Base-by-base conservation (phyloP, 2,329 filamentous ascomycete species). In the Penicillium sp. region DNA sequence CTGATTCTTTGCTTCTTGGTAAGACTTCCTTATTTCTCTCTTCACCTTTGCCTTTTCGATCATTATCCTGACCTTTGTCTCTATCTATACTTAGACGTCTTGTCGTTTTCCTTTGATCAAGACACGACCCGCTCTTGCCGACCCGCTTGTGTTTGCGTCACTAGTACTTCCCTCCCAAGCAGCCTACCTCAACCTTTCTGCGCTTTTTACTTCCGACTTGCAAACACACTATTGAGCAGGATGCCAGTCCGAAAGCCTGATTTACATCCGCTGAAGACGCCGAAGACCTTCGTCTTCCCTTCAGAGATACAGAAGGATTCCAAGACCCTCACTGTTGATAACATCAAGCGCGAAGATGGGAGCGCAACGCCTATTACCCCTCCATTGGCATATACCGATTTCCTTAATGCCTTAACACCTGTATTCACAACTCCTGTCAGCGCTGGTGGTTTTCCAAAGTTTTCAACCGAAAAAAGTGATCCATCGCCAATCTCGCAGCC, bases 301-400 rank as follows among this genome's bases (percentile, higher is more conserved):
- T 79, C 76, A 6, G 75, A 78, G 56, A 66, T 85, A 69, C 62
- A 83, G 41, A 80, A 78, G 57, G 90, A 84, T 57, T 61, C 62
- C 28, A 55, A 59, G 6, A 56, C 82, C 43, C 74, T 73, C 44
- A 76, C 76, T 41, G 75, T 80, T 19, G 72, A 76, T 48, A 77
- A 79, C 60, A 80, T 90, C 75, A 91, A 90, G 69, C 79, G 85
- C 59, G 77, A 85, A 49, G 79, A 83, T 52, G 70, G 76, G 39
- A 70, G 82, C 51, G 85, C 83, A 72, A 96, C 90, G 4, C 90
- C 90, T 43, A 95, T 97, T 68, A 94, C 87, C 45, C 91, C 91
- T 45, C 91, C 91, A 3, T 77, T 80, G 21, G 90, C 91, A 51
- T 97, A 97, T 67, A 85, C 88, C 58, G 89, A 97, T 64, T 97